Evolutionary conservation across 139 green algal genomes (phyloP).

Genomic region (Ostreobium quekettii): DNA sequence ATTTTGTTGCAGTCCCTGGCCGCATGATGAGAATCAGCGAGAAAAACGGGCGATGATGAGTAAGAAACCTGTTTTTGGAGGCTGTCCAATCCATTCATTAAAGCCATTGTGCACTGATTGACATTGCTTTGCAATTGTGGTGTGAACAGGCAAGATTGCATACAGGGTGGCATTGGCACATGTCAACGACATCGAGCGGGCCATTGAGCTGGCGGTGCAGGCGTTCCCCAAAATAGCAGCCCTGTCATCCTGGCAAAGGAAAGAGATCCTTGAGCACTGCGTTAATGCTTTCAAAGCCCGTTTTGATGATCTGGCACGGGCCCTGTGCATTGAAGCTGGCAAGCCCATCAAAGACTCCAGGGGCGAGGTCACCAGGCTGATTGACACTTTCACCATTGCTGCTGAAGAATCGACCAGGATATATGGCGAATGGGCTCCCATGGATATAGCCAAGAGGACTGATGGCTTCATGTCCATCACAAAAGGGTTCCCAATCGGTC

Average conservation of each 20-base stretch:
- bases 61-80: too few relatives aligned
- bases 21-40: too few relatives aligned
- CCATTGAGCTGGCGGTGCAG: slow-evolving; percentile 5
- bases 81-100: too few relatives aligned
- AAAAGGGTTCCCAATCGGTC: slow-evolving; percentile 5
- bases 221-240: neutral
- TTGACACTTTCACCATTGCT: slow-evolving; percentile 18
- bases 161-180: slow-evolving; percentile 7
- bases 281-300: slow-evolving; percentile 11
- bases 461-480: slow-evolving; percentile 11
- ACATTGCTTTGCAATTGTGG: too few relatives aligned
- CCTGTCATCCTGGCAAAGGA: slow-evolving; percentile 16
- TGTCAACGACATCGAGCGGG: slow-evolving; percentile 2
- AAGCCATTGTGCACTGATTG: too few relatives aligned
- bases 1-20: too few relatives aligned
- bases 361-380: slow-evolving; percentile 6
- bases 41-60: too few relatives aligned
- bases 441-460: slow-evolving; percentile 17
- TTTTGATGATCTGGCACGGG: slow-evolving; percentile 13
- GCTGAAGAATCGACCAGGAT: slow-evolving; percentile 14
- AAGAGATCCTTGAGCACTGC: slow-evolving; percentile 14
- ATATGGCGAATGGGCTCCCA: slow-evolving; percentile 11
- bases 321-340: slow-evolving; percentile 17
- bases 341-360: slow-evolving; percentile 16
- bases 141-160: slow-evolving; percentile 3